A percentile compares a stretch with the other conserved stretches of the same genome.
Evolutionary conservation across 2,329 filamentous ascomycete species (phyloP).

Genomic region (Aureobasidium sp.): DNA sequence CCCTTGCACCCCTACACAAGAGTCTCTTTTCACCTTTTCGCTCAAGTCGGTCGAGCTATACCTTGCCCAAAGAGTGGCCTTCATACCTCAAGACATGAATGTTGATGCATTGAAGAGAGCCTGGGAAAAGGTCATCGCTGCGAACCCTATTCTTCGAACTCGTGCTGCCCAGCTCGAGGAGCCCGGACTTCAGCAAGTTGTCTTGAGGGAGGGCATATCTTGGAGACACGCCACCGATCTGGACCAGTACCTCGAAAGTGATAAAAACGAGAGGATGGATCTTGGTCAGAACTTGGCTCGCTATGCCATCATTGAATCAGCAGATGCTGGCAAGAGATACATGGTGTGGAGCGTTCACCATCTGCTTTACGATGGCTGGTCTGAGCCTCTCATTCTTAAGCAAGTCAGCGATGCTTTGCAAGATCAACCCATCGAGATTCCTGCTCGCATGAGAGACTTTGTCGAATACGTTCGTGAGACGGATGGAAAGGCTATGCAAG

Average conservation of each 20-base stretch:
- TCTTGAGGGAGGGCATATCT: conserved; percentile 24
- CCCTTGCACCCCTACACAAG: conserved; percentile 35
- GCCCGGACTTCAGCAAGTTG: conserved; percentile 14
- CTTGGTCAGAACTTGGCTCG: conserved; percentile 32
- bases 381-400: conserved; percentile 27
- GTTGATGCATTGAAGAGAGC: conserved; percentile 27
- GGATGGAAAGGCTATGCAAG: conserved; percentile 19
- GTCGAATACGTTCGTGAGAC: conserved; percentile 25
- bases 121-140: conserved; percentile 27
- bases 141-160: conserved; percentile 32
- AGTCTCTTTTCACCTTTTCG: conserved; percentile 30
- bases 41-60: conserved; percentile 31
- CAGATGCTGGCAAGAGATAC: conserved; percentile 12
- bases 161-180: conserved; percentile 16
- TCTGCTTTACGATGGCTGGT: conserved; percentile 33
- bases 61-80: conserved; percentile 30
- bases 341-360: conserved; percentile 32
- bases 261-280: conserved; percentile 29
- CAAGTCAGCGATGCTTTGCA: conserved; percentile 18
- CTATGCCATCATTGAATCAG: conserved; percentile 26
- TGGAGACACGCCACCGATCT: conserved; percentile 24
- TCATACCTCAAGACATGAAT: conserved; percentile 24
- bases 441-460: conserved; percentile 22
- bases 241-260: conserved; percentile 27
- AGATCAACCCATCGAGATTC: neutral